Base-by-base conservation (phyloP, 2,329 filamentous ascomycete genomes). In the Hymenotorrendiella dingleyae region DNA sequence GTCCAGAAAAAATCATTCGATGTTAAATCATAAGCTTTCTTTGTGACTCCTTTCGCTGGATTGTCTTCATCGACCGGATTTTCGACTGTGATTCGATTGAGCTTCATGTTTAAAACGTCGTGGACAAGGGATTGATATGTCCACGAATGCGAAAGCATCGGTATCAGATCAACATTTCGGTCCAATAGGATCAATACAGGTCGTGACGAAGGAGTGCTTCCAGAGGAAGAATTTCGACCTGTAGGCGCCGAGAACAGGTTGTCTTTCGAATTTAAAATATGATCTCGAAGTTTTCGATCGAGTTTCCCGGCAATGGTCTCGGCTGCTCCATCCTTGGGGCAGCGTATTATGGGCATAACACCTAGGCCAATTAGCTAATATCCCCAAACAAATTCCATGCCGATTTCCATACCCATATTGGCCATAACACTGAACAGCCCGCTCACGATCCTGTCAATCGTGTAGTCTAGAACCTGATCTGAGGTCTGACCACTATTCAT, bases 71-170 rank as follows among this genome's bases (percentile, higher is more conserved):
- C 90, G 7, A 82, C 70, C 4, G 86, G 82, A 0, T 84, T 81
- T 60, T 95, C 88, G 33, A 98, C 85, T 1, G 88, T 96, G 54
- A 98, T 97, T 26, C 91, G 84, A 62, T 97, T 98, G 28, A 96
- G 75, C 59, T 85, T 80, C 80, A 88, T 86, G 39, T 81, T 77
- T 32, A 87, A 70, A 4, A 88, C 83, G 63, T 88, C 78, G 53
- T 80, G 85, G 12, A 94, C 86, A 9, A 95, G 70, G 6, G 86
- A 93, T 63, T 94, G 89, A 56, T 94, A 80, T 7, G 76, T 89
- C 85, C 85, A 90, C 1, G 90, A 96, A 66, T 98, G 93, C 11
- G 91, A 96, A n/a, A 98, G 76, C 93, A 98, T 97, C 2, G 93
- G 90, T 51, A 95, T 88, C 40, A 98, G 69, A 64, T 98, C 93